Percentiles rank a stretch among this genome's conserved stretches.
Conservation (phyloP, 257 asterid genomes). For the Solanum sejunctum region DNA sequence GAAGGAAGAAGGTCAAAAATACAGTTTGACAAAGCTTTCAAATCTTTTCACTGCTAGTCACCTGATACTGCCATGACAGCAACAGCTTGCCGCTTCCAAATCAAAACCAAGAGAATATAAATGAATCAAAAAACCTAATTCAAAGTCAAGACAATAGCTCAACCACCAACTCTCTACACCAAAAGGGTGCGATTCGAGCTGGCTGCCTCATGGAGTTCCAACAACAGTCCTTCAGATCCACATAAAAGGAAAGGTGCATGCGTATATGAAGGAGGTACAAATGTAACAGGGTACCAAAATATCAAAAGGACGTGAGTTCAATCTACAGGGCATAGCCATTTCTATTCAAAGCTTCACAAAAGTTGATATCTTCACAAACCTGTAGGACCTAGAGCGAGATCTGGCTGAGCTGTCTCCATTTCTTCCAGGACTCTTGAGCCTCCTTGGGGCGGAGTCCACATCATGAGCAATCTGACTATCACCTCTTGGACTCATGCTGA, state of each 20-base stretch:
- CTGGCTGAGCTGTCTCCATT: conserved; percentile 28
- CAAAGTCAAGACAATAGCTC: neutral
- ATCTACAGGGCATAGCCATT: neutral
- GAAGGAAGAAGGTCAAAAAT: neutral
- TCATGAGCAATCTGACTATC: conserved; percentile 21
- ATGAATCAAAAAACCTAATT: too few relatives aligned
- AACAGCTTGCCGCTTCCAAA: neutral
- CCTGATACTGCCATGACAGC: neutral
- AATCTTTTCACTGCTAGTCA: neutral
- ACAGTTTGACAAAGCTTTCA: neutral
- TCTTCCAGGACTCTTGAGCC: conserved; percentile 37
- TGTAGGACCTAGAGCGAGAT: conserved; percentile 42
- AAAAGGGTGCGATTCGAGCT: neutral
- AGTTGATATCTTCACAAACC: conserved; percentile 16
- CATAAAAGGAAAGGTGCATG: neutral
- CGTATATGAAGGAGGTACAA: neutral
- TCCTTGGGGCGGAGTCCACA: conserved; percentile 20
- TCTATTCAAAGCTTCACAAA: neutral
- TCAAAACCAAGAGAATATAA: neutral
- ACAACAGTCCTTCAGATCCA: neutral
- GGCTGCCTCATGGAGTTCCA: neutral
- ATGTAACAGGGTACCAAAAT: neutral
- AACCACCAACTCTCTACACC: neutral
- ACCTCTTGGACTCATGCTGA: conserved; percentile 28
- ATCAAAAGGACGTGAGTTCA: neutral